Percentiles rank a stretch among this genome's conserved stretches.
phyloP scores from a whole-genome alignment of 768 basidiomycete species.

The Russula olivacea region DNA sequence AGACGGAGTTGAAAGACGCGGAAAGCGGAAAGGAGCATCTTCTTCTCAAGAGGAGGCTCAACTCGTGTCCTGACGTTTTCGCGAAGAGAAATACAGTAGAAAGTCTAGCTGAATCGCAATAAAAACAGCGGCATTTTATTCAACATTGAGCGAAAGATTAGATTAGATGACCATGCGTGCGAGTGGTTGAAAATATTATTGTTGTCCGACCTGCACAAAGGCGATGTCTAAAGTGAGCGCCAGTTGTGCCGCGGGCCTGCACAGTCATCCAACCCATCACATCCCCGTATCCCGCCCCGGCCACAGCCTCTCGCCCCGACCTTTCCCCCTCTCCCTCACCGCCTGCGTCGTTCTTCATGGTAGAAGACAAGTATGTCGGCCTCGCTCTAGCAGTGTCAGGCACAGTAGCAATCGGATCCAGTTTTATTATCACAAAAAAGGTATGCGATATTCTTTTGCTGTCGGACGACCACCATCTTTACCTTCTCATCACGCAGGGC shows the following conservation, averaged over 20 bases:
- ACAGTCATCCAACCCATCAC: background rate
- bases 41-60: background rate
- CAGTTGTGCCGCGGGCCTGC: background rate
- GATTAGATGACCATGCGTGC: background rate
- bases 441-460: constrained; percentile 34
- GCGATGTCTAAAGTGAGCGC: no score
- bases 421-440: constrained; percentile 99
- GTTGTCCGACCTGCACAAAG: background rate
- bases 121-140: background rate
- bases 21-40: constrained; percentile 7
- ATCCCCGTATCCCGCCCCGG: background rate
- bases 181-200: background rate
- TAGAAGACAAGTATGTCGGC: constrained; percentile 96
- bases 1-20: constrained; percentile 19
- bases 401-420: constrained; percentile 85
- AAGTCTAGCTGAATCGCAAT: no score
- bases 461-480: background rate
- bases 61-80: background rate
- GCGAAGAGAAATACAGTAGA: background rate
- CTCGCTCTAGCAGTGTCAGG: constrained; percentile 81
- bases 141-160: background rate
- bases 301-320: constrained; percentile 3
- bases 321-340: constrained; percentile 3
- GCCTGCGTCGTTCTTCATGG: constrained; percentile 36
- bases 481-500: constrained; percentile 50